A percentile compares a stretch with the other conserved stretches of the same genome.
These are phyloP conservation scores for Trametes cingulata DNA, from an alignment of 768 basidiomycete species.

Conservation along the genomic window DNA sequence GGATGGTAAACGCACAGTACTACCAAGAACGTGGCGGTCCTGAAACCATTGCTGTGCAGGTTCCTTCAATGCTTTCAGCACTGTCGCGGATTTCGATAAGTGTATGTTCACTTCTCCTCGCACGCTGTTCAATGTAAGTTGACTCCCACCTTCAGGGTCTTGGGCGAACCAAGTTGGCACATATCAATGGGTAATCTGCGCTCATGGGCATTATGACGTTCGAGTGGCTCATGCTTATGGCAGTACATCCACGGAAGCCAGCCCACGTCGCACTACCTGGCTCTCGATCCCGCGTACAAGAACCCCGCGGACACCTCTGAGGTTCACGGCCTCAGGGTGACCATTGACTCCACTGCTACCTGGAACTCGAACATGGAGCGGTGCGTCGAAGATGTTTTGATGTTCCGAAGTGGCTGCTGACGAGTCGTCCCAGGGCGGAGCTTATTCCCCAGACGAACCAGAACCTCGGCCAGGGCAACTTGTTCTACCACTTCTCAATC, in stretches of 20 bases:
- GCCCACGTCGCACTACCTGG: constrained; percentile 55
- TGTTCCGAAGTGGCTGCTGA: neutral
- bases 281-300: constrained; percentile 51
- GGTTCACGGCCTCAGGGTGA: constrained; percentile 50
- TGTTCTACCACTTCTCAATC: constrained; percentile 66
- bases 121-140: neutral
- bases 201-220: neutral
- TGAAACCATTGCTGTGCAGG: neutral
- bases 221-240: neutral
- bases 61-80: constrained; percentile 50
- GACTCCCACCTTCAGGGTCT: constrained; percentile 41
- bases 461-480: constrained; percentile 57
- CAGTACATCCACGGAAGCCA: constrained; percentile 55
- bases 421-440: constrained; percentile 23
- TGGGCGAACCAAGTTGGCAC: constrained; percentile 55
- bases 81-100: constrained; percentile 50
- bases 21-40: too few species aligned
- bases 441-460: constrained; percentile 44
- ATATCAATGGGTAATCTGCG: constrained; percentile 53
- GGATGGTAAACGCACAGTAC: constrained; percentile 38
- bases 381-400: constrained; percentile 29
- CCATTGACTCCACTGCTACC: constrained; percentile 53
- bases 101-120: constrained; percentile 36
- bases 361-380: constrained; percentile 53
- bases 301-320: constrained; percentile 58